Base-by-base conservation (phyloP, 495 filamentous ascomycete species). In the Cladorrhinum samala region DNA sequence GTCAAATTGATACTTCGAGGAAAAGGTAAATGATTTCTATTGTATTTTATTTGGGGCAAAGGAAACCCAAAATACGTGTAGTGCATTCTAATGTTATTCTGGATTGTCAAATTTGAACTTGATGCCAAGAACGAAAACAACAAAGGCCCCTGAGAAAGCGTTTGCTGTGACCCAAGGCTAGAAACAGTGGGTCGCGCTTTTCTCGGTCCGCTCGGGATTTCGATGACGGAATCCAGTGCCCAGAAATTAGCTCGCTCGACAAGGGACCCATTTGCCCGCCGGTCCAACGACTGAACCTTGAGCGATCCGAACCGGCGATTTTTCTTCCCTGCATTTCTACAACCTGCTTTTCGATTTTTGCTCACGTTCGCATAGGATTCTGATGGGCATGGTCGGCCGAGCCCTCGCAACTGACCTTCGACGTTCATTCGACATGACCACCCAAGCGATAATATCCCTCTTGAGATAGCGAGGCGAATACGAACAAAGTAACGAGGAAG, bases 341-440 rank as follows among this genome's bases (percentile, higher is more conserved):
- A 37, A n/a, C 36, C 18, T 41, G 24, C 49, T 45, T 20, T 52
- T n/a, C 21, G 27, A n/a, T 30, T n/a, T n/a, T n/a, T n/a, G n/a
- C n/a, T n/a, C n/a, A n/a, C n/a, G 52, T 42, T 30, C 53, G 52
- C 53, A 60, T 52, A 23, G 38, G 27, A 52, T 19, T 44, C 6
- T 43, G 45, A 49, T 27, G 52, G 55, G 53, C 47, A 59, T 57
- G 51, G 51, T 30, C 41, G 42, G 41, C 54, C 43, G 37, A 50
- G 46, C 17, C 37, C 45, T 19, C 42, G 27, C 51, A 49, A 50
- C 25, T 23, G 11, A 40, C 36, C 21, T 21, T 46, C 50, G 33
- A 46, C 50, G 30, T 50, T 24, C 36, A 51, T 24, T 44, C 60
- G 60, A 63, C 58, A 65, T 66, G 62, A 64, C 47, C 60, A 21